Conservation (phyloP, 164 flowering plant species). For the Magnolia sinica region DNA sequence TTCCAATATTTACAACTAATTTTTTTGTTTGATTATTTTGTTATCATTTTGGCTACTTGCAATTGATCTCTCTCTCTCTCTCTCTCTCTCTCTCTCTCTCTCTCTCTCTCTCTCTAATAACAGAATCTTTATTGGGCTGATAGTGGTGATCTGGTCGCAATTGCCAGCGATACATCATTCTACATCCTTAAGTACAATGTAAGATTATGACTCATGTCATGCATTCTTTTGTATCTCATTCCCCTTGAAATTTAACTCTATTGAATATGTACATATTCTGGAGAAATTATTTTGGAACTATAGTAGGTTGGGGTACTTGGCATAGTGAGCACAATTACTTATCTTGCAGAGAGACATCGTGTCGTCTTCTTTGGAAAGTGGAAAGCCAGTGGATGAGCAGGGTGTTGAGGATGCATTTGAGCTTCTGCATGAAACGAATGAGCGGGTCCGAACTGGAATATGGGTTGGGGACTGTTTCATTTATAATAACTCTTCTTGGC, state of each 20-base stretch:
- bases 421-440: constrained; percentile 87
- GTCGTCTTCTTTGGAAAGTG: constrained; percentile 76
- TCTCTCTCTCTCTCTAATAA: constrained; percentile 7
- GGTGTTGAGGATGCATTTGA: constrained; percentile 99
- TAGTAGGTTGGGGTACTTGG: too few relatives aligned
- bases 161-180: constrained; percentile 89
- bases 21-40: background rate
- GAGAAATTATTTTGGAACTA: too few relatives aligned
- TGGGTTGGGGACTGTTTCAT: constrained; percentile 99
- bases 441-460: constrained; percentile 88
- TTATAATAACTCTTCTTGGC: constrained; percentile 88
- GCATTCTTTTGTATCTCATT: background rate
- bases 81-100: too few relatives aligned
- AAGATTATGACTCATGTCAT: constrained; percentile 23
- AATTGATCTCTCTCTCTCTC: too few relatives aligned
- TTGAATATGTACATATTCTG: too few relatives aligned
- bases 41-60: background rate
- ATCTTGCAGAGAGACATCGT: constrained; percentile 75
- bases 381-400: constrained; percentile 80
- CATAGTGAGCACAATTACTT: too few relatives aligned
- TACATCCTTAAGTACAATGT: constrained; percentile 95
- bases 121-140: constrained; percentile 99
- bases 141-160: constrained; percentile 92
- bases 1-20: background rate
- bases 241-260: background rate